Base-by-base conservation (phyloP, 225 moss, liverwort and hornwort genomes). In the Physcomitrellopsis africana region DNA sequence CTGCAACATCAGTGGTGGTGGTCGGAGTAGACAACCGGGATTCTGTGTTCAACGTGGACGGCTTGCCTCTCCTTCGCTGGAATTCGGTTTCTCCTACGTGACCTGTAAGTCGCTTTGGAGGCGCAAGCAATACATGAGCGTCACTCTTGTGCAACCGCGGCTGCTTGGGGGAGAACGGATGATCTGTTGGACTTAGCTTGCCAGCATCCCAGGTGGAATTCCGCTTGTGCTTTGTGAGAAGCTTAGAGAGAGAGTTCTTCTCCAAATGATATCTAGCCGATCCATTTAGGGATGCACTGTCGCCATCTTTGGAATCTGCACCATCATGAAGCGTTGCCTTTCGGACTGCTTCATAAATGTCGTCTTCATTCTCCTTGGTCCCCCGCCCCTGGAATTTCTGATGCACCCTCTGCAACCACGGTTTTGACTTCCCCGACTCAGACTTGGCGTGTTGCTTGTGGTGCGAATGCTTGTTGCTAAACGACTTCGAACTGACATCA, bases 161-260 rank as follows among this genome's bases (percentile, higher is more conserved):
- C 72, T 79, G 81, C 72, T 67, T 81, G 10, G 81, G 79, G 17
- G 79, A 76, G 55, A 84, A 84, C 20, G 75, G 72, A 74, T 79
- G 81, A 11, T 74, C 61, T 8, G 23, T 52, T 7, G 53, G 42
- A 42, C 53, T 65, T n/a, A 72, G 67, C 49, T 73, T 72, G 9
- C 60, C 82, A 23, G 66, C 73, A 19, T 81, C 86, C 86, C 86
- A 86, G 23, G 86, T 83, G 54, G 61, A 81, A 58, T 81, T 81
- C 19, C 86, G 83, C 60, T 76, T 80, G 69, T 86, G 86, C 78
- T 76, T 78, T 12, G 81, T 65, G 19, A 59, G 62, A 10, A 58
- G 54, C 41, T 80, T 84, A 29, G 68, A 51, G 15, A 78, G 51
- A 12, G 83, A 55, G 6, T 5, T 53, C 60, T 79, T 82, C 51